These are phyloP conservation scores for Helianthus annuus DNA, from an alignment of 129 eudicot species.

Conservation along the genomic window DNA sequence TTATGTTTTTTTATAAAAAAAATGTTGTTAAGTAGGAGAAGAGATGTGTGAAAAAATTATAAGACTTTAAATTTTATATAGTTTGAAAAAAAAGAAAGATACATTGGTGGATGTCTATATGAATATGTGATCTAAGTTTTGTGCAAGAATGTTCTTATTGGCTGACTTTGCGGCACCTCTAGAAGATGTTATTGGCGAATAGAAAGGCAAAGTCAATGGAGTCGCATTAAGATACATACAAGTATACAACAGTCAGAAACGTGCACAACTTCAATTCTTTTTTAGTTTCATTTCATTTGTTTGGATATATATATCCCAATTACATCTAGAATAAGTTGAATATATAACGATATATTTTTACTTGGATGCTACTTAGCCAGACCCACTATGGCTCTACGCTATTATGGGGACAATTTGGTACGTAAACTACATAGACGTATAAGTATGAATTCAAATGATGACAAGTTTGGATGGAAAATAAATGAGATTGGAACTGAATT, in stretches of 20 bases:
- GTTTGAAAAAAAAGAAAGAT: no score
- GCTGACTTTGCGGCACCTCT: background rate
- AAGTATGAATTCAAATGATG: no score
- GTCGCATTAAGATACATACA: constrained; percentile 19
- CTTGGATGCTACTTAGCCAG: constrained; percentile 69
- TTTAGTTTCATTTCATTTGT: constrained; percentile 51
- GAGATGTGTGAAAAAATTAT: no score
- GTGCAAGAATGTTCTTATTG: background rate
- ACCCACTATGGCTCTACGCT: constrained; percentile 43
- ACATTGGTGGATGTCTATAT: background rate
- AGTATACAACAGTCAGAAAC: background rate
- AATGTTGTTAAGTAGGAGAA: no score
- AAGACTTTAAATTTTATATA: no score
- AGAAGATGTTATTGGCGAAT: constrained; percentile 1
- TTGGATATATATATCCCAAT: no score
- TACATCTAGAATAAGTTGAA: no score
- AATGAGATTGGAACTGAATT: no score
- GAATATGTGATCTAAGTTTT: background rate
- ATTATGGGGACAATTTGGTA: constrained; percentile 44
- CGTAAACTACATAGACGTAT: no score
- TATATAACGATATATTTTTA: no score
- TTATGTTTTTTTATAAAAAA: no score
- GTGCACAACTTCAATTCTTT: background rate
- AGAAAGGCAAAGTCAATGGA: background rate
- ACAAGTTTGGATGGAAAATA: no score